Percentiles rank a stretch among this genome's conserved stretches.
phyloP scores from a whole-genome alignment of 805 yeast genomes.

The Candida argentea region DNA sequence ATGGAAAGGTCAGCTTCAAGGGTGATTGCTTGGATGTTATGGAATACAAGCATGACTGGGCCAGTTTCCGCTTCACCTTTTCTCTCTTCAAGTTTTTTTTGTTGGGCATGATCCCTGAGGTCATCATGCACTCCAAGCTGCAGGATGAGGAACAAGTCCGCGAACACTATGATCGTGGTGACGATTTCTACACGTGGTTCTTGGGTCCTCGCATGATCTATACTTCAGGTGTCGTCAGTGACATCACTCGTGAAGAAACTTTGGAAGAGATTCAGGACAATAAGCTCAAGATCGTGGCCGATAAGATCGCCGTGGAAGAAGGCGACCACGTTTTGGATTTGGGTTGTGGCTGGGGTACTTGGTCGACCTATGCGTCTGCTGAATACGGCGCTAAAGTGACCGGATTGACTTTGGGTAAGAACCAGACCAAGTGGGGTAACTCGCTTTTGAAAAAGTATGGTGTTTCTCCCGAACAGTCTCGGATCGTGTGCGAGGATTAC shows the following conservation, averaged over 20 bases:
- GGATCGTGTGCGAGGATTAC: constrained; percentile 76
- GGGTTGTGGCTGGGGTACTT: constrained; percentile 96
- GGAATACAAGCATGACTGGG: constrained; percentile 91
- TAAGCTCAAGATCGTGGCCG: constrained; percentile 79
- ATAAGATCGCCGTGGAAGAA: constrained; percentile 62
- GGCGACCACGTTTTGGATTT: constrained; percentile 75
- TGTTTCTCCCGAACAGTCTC: constrained; percentile 56
- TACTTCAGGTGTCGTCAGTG: constrained; percentile 77
- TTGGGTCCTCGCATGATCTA: constrained; percentile 91
- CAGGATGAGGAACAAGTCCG: constrained; percentile 96
- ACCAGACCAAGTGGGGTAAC: constrained; percentile 88
- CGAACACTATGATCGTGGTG: constrained; percentile 94
- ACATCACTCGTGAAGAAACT: constrained; percentile 49
- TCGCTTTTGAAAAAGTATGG: constrained; percentile 59
- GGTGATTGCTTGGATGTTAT: constrained; percentile 78
- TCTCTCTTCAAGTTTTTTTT: constrained; percentile 71
- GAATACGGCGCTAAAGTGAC: constrained; percentile 80
- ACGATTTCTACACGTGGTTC: constrained; percentile 90
- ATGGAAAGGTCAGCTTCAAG: constrained; percentile 73
- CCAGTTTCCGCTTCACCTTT: constrained; percentile 66
- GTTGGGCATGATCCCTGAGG: constrained; percentile 87
- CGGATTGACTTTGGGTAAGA: constrained; percentile 82
- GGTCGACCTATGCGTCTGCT: constrained; percentile 74
- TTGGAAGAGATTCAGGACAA: constrained; percentile 81
- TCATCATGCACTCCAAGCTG: constrained; percentile 80